Conservation (phyloP, 2,329 filamentous ascomycete genomes). For the Pseudogymnoascus sp. region DNA sequence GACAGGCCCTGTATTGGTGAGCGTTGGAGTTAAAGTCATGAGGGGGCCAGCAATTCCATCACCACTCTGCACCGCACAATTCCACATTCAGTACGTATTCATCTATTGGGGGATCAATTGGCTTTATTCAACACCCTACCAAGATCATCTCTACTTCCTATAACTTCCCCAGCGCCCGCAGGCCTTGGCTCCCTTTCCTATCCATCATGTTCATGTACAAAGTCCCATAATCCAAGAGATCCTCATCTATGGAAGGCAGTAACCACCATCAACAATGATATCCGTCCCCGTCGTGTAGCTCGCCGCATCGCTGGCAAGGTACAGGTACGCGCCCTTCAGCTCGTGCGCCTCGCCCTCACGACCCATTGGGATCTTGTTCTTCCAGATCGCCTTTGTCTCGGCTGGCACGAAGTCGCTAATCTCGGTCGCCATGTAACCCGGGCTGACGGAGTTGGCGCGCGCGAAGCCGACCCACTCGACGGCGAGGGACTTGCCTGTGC, state of each 20-base stretch:
- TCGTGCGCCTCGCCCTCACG: conserved; percentile 65
- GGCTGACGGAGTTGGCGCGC: conserved; percentile 62
- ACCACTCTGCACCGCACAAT: background rate
- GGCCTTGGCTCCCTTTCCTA: background rate
- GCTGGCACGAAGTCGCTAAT: conserved; percentile 56
- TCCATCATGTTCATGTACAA: background rate
- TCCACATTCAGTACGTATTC: background rate
- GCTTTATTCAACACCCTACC: background rate
- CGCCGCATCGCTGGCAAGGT: conserved; percentile 73
- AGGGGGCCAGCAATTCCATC: background rate
- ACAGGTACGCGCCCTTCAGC: conserved; percentile 75
- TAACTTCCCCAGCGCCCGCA: background rate
- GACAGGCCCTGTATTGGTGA: background rate
- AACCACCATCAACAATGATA: conserved; percentile 18
- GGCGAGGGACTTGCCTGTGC: conserved; percentile 55
- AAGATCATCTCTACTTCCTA: background rate
- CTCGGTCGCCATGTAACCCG: conserved; percentile 68
- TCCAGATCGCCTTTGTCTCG: conserved; percentile 65
- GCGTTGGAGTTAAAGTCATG: background rate
- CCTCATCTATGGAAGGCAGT: conserved; percentile 10
- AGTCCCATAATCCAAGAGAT: background rate
- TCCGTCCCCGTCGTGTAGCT: conserved; percentile 63
- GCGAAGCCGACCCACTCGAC: conserved; percentile 73
- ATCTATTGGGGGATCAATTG: background rate
- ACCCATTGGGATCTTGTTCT: conserved; percentile 71